Percentiles rank a stretch among this genome's conserved stretches.
Evolutionary conservation across 768 basidiomycete genomes (phyloP).

Genomic region (Tulasnella sp.): DNA sequence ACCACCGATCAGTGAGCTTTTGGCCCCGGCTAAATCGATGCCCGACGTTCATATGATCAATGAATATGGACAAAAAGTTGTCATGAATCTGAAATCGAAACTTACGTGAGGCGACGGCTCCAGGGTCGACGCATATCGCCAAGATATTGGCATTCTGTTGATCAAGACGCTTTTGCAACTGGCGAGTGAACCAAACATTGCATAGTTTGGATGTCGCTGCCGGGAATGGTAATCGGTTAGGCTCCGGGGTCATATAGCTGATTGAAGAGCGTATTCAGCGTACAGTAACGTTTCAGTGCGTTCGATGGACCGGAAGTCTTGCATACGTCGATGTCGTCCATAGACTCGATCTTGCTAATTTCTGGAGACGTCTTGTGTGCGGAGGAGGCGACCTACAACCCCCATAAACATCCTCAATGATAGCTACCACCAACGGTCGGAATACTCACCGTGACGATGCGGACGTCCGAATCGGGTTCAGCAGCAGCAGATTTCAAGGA

Average conservation of each 20-base stretch:
- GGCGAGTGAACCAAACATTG: neutral
- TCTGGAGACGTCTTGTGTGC: neutral
- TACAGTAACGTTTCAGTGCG: neutral
- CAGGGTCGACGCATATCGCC: neutral
- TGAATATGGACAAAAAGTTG: neutral
- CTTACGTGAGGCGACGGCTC: neutral
- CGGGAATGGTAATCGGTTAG: neutral
- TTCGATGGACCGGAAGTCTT: neutral
- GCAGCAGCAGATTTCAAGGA: conserved; percentile 41
- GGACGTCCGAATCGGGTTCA: conserved; percentile 43
- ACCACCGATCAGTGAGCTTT: neutral
- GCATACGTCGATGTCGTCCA: neutral
- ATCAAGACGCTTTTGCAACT: neutral
- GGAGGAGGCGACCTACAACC: neutral
- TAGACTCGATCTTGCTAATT: neutral
- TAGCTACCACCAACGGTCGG: too few relatives aligned
- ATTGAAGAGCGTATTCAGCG: too few relatives aligned
- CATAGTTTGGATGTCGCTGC: neutral
- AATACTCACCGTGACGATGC: conserved; percentile 44
- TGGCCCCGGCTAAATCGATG: too few relatives aligned
- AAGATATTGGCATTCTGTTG: neutral
- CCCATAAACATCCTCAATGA: too few relatives aligned
- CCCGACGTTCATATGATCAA: neutral
- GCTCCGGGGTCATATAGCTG: too few relatives aligned
- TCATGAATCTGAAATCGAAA: neutral